A percentile compares a stretch with the other conserved stretches of the same genome.
Conservation (phyloP, 345 rosid genomes). For the Populus euphratica region DNA sequence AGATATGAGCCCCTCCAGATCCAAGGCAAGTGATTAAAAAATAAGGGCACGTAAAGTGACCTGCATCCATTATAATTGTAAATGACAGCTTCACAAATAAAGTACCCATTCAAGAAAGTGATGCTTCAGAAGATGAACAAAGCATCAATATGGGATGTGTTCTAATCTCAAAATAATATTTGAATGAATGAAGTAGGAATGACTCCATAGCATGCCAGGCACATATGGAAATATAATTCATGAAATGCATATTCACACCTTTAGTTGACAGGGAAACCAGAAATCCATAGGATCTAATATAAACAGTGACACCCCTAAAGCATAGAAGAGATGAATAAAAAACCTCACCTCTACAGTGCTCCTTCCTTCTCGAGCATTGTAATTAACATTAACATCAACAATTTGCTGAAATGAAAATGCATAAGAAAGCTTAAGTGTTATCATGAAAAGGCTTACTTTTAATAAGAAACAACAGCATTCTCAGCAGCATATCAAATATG, state of each 20-base stretch:
- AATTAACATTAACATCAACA: conserved; percentile 59
- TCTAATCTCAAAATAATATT: not conserved
- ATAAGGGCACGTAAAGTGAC: not conserved
- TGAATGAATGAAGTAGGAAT: not conserved
- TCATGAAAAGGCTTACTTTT: not conserved
- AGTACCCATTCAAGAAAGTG: not conserved
- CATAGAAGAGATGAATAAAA: not conserved
- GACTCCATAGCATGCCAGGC: not conserved
- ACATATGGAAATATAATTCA: not conserved
- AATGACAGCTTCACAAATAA: not conserved
- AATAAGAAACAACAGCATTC: too few species aligned
- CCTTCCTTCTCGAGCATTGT: conserved; percentile 74
- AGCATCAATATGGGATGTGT: not conserved
- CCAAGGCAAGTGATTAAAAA: not conserved
- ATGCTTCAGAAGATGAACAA: not conserved
- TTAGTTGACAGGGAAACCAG: not conserved
- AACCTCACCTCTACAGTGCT: conserved; percentile 66
- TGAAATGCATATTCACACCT: not conserved
- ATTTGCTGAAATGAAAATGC: conserved; percentile 43
- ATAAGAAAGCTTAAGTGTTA: conserved; percentile 6
- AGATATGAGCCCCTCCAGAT: not conserved
- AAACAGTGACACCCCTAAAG: not conserved
- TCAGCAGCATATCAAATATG: too few species aligned
- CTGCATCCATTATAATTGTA: not conserved
- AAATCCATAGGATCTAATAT: not conserved